A percentile compares a stretch with the other conserved stretches of the same genome.
phyloP scores from a whole-genome alignment of 2,329 filamentous ascomycete genomes.

The Penicillium sp. region DNA sequence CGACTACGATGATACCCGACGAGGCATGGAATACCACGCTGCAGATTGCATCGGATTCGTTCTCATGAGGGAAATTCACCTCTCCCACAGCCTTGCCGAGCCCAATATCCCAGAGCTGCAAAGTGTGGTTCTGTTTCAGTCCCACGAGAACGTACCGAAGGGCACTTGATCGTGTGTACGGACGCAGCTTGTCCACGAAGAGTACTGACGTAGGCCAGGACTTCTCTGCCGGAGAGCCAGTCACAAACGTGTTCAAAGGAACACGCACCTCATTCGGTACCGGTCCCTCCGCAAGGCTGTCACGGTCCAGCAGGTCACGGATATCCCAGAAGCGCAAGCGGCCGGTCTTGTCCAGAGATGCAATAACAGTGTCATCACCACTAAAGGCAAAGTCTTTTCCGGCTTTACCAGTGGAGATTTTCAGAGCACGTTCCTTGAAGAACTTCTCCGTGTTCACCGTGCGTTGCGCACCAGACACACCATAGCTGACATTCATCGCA shows the following conservation, averaged over 20 bases:
- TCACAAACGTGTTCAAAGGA: slow-evolving; percentile 82
- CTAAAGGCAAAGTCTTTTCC: slow-evolving; percentile 98
- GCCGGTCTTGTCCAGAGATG: slow-evolving; percentile 94
- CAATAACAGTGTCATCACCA: slow-evolving; percentile 91
- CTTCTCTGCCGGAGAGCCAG: slow-evolving; percentile 84
- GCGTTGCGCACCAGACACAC: slow-evolving; percentile 52
- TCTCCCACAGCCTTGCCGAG: slow-evolving; percentile 95
- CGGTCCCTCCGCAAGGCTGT: slow-evolving; percentile 44
- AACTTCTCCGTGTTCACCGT: slow-evolving; percentile 84
- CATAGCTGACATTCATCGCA: slow-evolving; percentile 52
- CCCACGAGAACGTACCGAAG: slow-evolving; percentile 94
- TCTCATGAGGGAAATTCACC: slow-evolving; percentile 92
- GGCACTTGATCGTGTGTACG: slow-evolving; percentile 85
- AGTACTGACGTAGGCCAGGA: slow-evolving; percentile 95
- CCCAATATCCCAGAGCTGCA: slow-evolving; percentile 97
- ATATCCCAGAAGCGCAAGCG: slow-evolving; percentile 99
- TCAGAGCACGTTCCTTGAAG: slow-evolving; percentile 80
- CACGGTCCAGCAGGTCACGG: slow-evolving; percentile 64
- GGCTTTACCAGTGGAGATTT: slow-evolving; percentile 95
- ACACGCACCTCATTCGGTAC: slow-evolving; percentile 74
- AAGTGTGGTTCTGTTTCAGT: slow-evolving; percentile 97
- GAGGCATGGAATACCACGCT: slow-evolving; percentile 91
- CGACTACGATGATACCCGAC: slow-evolving; percentile 90
- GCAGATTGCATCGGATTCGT: slow-evolving; percentile 96
- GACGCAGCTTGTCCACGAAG: slow-evolving; percentile 92